Base-by-base conservation (phyloP, 2,329 filamentous ascomycete species). In the Sclerotiophoma versabilis region DNA sequence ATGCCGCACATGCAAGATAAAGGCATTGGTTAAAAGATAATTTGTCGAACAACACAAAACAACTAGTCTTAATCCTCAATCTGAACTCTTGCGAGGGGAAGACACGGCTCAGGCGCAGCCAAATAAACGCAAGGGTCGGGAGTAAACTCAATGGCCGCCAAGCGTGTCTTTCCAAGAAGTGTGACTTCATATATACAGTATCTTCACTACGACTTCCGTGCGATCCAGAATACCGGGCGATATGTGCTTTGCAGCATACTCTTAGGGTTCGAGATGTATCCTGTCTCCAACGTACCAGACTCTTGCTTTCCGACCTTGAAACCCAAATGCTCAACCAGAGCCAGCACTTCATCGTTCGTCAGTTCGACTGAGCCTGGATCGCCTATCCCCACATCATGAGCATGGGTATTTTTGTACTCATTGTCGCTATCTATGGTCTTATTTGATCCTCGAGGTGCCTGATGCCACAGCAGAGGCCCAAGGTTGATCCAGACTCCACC, bases 391-490 rank as follows among this genome's bases (percentile, higher is more conserved):
- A 71, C 61, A 63, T 72, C 63, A 41, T 45, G 52, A 36, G 44
- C 48, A 38, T 55, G 27, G 11, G 27, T 26, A 23, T 46, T 33
- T 4, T 33, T 23, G 5, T 49, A 34, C 11, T 56, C 42, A 1
- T 69, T 64, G 25, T 64, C 59, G 5, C 59, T 45, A 6, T 48
- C 17, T 4, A 12, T 4, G 9, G 17, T 26, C 3, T 23, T 22
- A 15, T 11, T 26, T 0, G 84, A 84, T 1, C 84, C 81, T 34
- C 88, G 84, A 62, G 92, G 89, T 71, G 96, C 92, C 73, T 96
- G 98, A 74, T 99, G 96, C 95, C 95, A 99, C 33, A 98, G 80
- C 49, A 99, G 77, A 0, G 95, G 95, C 0, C 95, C 95, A 20
- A 96, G 80, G 69, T 99, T 99, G 69, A 96, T 84, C 80, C 96